These are phyloP conservation scores for Starmera quercuum DNA, from an alignment of 805 yeast genomes.

Conservation along the genomic window DNA sequence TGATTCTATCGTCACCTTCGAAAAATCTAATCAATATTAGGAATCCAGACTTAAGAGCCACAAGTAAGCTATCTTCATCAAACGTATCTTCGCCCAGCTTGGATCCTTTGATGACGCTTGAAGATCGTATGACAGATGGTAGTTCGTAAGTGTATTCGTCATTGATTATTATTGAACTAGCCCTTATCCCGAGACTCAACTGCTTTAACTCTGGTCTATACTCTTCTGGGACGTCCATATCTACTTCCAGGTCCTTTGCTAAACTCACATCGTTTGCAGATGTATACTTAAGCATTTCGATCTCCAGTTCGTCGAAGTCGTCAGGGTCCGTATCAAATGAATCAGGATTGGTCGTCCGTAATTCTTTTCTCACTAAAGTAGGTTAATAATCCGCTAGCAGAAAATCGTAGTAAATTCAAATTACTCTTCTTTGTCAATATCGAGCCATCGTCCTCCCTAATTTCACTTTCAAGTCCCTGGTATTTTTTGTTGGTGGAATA, in stretches of 20 bases:
- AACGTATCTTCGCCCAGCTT: constrained; percentile 1
- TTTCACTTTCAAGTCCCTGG: constrained; percentile 11
- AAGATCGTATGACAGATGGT: constrained; percentile 10
- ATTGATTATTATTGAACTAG: constrained; percentile 10
- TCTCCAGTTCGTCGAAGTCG: constrained; percentile 14
- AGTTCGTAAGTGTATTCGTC: constrained; percentile 7
- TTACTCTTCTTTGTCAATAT: constrained; percentile 12
- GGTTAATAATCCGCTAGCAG: constrained; percentile 24
- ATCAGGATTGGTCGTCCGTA: constrained; percentile 15
- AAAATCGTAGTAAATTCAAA: constrained; percentile 27
- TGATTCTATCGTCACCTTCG: constrained; percentile 6
- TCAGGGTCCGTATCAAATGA: constrained; percentile 12
- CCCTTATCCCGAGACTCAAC: constrained; percentile 8
- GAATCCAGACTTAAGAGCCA: constrained; percentile 32
- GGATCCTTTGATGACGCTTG: constrained; percentile 11
- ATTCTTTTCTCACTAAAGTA: constrained; percentile 16
- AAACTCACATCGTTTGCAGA: too few relatives aligned
- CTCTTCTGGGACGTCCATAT: constrained; percentile 1
- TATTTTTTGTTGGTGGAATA: constrained; percentile 11
- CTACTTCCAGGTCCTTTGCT: too few relatives aligned
- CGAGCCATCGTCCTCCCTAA: constrained; percentile 8
- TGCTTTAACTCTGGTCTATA: constrained; percentile 9
- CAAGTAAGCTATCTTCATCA: constrained; percentile 29
- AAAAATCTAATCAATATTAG: constrained; percentile 32
- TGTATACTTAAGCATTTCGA: constrained; percentile 12